Evolutionary conservation across 768 basidiomycete genomes (phyloP).

Genomic region (Phaeotremella skinneri): DNA sequence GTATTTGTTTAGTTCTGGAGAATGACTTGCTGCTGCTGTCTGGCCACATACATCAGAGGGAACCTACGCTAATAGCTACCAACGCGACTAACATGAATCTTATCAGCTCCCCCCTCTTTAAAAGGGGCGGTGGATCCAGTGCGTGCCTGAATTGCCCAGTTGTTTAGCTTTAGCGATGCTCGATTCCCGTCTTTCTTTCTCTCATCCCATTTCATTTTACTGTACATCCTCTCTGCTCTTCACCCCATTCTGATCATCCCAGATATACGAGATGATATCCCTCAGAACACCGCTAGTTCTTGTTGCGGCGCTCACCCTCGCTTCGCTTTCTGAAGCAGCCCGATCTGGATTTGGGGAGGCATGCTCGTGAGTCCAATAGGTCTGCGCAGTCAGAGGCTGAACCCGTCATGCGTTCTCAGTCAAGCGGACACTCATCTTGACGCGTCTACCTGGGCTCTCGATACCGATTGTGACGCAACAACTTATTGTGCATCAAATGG

Average conservation of each 20-base stretch:
- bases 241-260: not conserved
- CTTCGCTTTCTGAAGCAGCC: conserved; percentile 6
- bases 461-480: conserved; percentile 69
- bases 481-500: conserved; percentile 64
- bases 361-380: conserved; percentile 35
- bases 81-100: too few species aligned
- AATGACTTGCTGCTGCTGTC: too few species aligned
- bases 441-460: conserved; percentile 74
- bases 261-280: conserved; percentile 2
- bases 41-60: too few species aligned
- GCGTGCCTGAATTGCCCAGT: too few species aligned
- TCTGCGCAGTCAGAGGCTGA: not conserved
- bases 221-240: not conserved
- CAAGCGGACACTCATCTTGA: conserved; percentile 66
- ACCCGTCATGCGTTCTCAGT: conserved; percentile 53
- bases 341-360: conserved; percentile 36
- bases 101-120: too few species aligned
- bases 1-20: too few species aligned
- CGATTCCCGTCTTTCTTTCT: too few species aligned
- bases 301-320: not conserved
- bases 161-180: too few species aligned
- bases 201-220: too few species aligned
- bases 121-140: too few species aligned
- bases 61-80: too few species aligned
- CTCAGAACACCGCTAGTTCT: not conserved